Evolutionary conservation across 1,284 basidiomycete species (phyloP), one percentile per base, ranked within the genome.

Genomic region (Leccinum fuscescens): DNA sequence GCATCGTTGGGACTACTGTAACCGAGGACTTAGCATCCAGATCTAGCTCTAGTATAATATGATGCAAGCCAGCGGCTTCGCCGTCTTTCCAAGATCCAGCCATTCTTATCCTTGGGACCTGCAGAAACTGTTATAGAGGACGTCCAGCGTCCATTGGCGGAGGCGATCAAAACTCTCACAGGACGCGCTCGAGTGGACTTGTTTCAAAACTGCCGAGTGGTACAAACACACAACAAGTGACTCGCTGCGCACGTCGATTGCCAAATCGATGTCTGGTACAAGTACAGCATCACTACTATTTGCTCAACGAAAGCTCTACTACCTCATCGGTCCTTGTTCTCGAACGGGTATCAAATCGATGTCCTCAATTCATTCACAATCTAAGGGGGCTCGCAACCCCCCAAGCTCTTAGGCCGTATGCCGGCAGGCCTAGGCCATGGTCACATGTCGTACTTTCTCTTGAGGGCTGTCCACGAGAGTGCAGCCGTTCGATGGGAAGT

Each of bases 401-500:
- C 24, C 24, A 39, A 35, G 51, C 15, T 27, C 42, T 54, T 33
- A 52, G 54, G 14, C 14, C 55, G 37, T 35, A 54, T 46, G n/a
- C 17, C 55, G 49, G 20, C 33, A 22, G 46, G 29, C 31, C 15
- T 54, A 57, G 8, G 22, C 15, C 44, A 22, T 46, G 4, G 35
- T 71, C 63, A 76, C 77, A 81, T 78, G 65, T 85, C 81, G 67
- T 92, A 92, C 71, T 88, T 90, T 74, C 81, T 80, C 73, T 82
- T 86, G 60, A 92, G 76, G 48, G 89, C 85, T 53, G 77, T 74
- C 89, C 89, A 92, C 8, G 86, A 85, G 27, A 86, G 80, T 6
- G 80, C 82, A 37, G 81, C 86, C 12, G 79, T 74, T 42, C 79
- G 72, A 66, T 88, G 80, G 42, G 77, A 77, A 15, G 77, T 70